Percentiles rank a stretch among this genome's conserved stretches.
Evolutionary conservation across 2,329 filamentous ascomycete species (phyloP).

Genomic region (Claviceps maximensis): DNA sequence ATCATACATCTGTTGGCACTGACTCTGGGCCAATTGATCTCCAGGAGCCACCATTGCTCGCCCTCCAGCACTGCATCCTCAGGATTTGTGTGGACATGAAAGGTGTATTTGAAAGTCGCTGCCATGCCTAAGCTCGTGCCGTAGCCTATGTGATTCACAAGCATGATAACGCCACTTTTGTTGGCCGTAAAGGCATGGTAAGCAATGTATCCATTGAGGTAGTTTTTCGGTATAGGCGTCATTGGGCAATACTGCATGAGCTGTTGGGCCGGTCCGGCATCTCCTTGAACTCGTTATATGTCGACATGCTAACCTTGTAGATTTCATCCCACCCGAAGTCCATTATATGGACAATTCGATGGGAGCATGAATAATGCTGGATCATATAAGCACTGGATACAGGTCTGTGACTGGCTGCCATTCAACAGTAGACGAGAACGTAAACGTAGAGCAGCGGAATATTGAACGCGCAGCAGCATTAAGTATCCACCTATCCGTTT

Average conservation of each 20-base stretch:
- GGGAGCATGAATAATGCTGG: no score
- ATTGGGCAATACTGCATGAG: conserved; percentile 36
- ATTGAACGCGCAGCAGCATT: no score
- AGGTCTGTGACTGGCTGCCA: no score
- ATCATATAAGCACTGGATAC: no score
- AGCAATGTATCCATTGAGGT: conserved; percentile 31
- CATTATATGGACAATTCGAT: no score
- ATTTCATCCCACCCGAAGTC: no score
- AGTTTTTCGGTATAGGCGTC: conserved; percentile 25
- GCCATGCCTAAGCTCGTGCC: conserved; percentile 27
- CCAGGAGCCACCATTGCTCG: conserved; percentile 41
- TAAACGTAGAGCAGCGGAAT: no score
- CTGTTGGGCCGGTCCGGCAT: conserved; percentile 33
- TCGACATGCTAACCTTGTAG: conserved; percentile 39
- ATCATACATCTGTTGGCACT: conserved; percentile 33
- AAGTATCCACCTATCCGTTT: no score
- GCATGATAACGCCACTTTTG: conserved; percentile 40
- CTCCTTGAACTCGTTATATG: conserved; percentile 28
- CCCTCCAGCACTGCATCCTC: conserved; percentile 34
- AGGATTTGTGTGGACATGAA: conserved; percentile 38
- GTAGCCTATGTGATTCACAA: conserved; percentile 34
- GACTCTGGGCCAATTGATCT: conserved; percentile 34
- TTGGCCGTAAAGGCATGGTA: conserved; percentile 39
- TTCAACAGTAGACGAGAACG: no score
- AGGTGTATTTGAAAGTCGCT: conserved; percentile 36